Evolutionary conservation across 192 early-diverging fungal species (phyloP), one percentile per base, ranked within the genome.

Genomic region (Paraglomus brasilianum): DNA sequence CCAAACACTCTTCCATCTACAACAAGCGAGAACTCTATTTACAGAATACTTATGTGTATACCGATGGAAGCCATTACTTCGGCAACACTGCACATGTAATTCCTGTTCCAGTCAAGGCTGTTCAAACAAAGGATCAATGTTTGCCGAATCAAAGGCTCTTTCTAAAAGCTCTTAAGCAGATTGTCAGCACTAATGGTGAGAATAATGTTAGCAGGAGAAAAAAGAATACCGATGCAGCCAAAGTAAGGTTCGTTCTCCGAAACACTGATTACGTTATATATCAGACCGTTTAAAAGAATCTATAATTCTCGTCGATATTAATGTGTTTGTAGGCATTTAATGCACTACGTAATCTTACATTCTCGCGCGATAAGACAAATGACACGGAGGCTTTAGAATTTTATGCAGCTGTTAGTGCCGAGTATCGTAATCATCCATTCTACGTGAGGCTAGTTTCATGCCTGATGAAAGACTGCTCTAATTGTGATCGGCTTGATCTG

Each of bases 241-340:
- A 66, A 49, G 63, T 66, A 66, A 66, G 63, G 63, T 66, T 66
- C 8, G 63, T 66, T 59, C 39, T 17, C 43, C n/a, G 2, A 6
- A 17, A 39, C 11, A 36, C 14, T 59, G 13, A 58, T 58, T 59
- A 59, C 43, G 2, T 14, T 3, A 40, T 59, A 59, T n/a, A 59
- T 38, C 11, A 40, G 14, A 38, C 2, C 6, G 17, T 38, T 15
- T 38, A 58, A 38, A 57, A 14, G 43, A 42, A 59, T 59, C 11
- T 40, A 59, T n/a, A 14, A 6, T 41, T 59, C 1, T 7, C 5
- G 10, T 17, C 42, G 36, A 40, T 59, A 8, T 15, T 36, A 65
- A 21, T 38, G 9, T n/a, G 11, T 36, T 13, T 13, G 15, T 48
- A 66, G 63, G 63, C 63, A 49, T 49, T 66, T 50, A 38, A 22